Base-by-base conservation (phyloP, 805 yeast species). In the Metschnikowia drakensbergensis region DNA sequence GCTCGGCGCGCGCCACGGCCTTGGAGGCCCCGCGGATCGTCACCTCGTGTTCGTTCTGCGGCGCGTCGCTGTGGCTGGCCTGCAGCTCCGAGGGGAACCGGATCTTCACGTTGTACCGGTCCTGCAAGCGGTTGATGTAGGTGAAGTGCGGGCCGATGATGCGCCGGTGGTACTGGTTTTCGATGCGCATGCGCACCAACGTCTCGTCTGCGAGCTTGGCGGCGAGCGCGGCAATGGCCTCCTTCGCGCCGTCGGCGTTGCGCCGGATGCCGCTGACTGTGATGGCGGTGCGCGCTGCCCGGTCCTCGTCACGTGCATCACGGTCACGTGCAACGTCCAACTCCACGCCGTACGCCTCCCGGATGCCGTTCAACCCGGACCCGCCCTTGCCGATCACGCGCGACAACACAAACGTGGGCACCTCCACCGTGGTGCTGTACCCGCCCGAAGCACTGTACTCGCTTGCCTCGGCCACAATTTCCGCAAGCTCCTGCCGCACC, bases 371-470 rank as follows among this genome's bases (percentile, higher is more conserved):
- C 61, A 94, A 69, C 62, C 82, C 81, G 37, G 88, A 71, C 48
- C 99, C 99, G 52, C 81, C 86, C 63, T 85, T 86, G 57, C 99
- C 99, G 66, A 94, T 89, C 46, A 95, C 75, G 68, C 94, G 83
- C 28, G 94, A 78, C 51, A 92, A 71, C 42, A 82, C 79, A 45
- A 75, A 69, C 2, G 82, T 67, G 53, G 97, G 95, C 62, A 89
- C 82, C 29, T 72, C 74, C 46, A 84, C 67, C 17, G 79, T 69
- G 13, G 77, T 63, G 49, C 62, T 58, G 66, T 74, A 74, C 38
- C 74, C 71, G 36, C 75, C 75, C 7, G 51, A 45, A 0, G 51
- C 52, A 50, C 73, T 77, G 58, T 71, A 71, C 57, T 79, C 79
- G 54, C 74, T 69, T 37, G 80, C 77, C 49, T 83, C 85, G 47